Percentiles rank a stretch among this genome's conserved stretches.
Evolutionary conservation across 2,329 filamentous ascomycete species (phyloP).

Genomic region (Alternaria viburni): DNA sequence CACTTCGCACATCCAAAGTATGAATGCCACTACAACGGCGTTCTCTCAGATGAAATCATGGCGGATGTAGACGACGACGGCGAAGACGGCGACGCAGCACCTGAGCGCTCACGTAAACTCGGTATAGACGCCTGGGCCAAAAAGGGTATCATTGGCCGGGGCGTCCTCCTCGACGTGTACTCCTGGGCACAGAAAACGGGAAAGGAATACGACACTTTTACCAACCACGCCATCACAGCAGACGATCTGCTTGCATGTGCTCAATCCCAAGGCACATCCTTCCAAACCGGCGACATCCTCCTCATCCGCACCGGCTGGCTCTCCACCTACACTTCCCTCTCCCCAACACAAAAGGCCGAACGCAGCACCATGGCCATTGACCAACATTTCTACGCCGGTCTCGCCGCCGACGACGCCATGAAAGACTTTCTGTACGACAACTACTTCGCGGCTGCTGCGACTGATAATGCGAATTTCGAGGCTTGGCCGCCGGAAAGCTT

Average conservation of each 20-base stretch:
- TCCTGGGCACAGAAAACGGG: slow-evolving; percentile 21
- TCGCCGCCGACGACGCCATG: slow-evolving; percentile 89
- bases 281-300: slow-evolving; percentile 39
- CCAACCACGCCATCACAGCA: slow-evolving; percentile 22
- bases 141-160: slow-evolving; percentile 63
- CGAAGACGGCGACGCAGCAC: neutral
- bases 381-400: slow-evolving; percentile 48
- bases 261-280: slow-evolving; percentile 17
- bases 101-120: slow-evolving; percentile 26
- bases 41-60: slow-evolving; percentile 34
- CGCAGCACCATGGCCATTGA: slow-evolving; percentile 14
- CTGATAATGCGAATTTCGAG: slow-evolving; percentile 47
- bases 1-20: slow-evolving; percentile 42
- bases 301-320: slow-evolving; percentile 39
- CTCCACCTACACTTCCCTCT: slow-evolving; percentile 18
- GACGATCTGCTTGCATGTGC: slow-evolving; percentile 27
- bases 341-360: slow-evolving; percentile 6
- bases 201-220: slow-evolving; percentile 31
- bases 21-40: slow-evolving; percentile 40
- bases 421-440: slow-evolving; percentile 82
- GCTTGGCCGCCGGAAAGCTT: slow-evolving; percentile 24
- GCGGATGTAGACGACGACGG: slow-evolving; percentile 22
- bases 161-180: slow-evolving; percentile 62
- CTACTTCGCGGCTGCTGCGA: slow-evolving; percentile 36
- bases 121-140: slow-evolving; percentile 55